Evolutionary conservation across 2,329 filamentous ascomycete species (phyloP), one percentile per base, ranked within the genome.

Genomic region (Emmonsiellopsis sp.): DNA sequence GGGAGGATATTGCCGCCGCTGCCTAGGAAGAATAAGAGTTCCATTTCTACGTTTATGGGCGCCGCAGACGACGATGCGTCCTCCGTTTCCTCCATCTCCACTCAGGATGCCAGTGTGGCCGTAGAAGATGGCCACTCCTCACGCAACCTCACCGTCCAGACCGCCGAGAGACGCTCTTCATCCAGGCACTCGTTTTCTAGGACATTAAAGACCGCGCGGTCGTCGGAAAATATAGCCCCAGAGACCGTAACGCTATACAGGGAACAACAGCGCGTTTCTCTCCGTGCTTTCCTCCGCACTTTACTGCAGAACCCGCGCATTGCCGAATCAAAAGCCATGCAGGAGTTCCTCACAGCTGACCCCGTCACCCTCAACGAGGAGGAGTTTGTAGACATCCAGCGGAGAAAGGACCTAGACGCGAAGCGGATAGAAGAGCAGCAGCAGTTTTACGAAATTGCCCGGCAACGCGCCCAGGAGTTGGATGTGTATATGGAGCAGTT

Each of bases 401-500:
- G 80, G 55, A 81, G 93, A 51, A 94, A 91, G 68, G 78, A 81
- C 10, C 84, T 95, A 70, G 93, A 98, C 62, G 85, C 88, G 66
- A 87, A 87, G 69, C 84, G 93, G 44, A 81, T 97, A 51, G 88
- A 95, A 63, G 93, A 98, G 69, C 93, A 98, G 68, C 87, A 84
- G 66, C 82, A 84, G 59, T 98, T 98, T 67, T 98, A 96, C 68
- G 92, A 98, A 67, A 91, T 98, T 65, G 93, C 93, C 7, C 79
- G 90, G 59, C 85, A 90, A 68, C 83, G 93, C 59, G 93, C 93
- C 1, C 86, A 88, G 5, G 93, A 97, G 64, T 77, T 98, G 49
- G 93, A 98, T 69, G 88, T 95, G 27, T 96, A 97, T 67, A 98
- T 98, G 93, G 93, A 98, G 71, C 80, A 80, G 56, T 86, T 86